Conservation (phyloP, 495 filamentous ascomycete species). For the Parathielavia hyrcaniae region DNA sequence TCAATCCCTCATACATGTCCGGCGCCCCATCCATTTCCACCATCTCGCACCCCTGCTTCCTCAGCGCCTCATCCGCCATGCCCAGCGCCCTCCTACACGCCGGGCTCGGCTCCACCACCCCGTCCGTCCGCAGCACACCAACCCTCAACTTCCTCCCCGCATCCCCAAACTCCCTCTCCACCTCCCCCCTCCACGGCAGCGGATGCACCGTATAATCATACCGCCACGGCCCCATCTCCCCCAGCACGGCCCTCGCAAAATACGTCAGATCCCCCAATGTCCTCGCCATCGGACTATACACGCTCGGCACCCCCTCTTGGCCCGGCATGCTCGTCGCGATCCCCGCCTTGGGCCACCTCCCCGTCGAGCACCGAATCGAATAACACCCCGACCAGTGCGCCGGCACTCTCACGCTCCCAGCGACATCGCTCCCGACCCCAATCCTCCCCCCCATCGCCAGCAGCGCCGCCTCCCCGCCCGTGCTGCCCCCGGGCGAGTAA, state of each 20-base stretch:
- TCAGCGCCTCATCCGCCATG: constrained; percentile 61
- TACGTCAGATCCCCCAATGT: constrained; percentile 80
- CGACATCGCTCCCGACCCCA: constrained; percentile 90
- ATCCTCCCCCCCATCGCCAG: constrained; percentile 86
- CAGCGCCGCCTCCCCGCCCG: constrained; percentile 81
- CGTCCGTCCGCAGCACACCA: constrained; percentile 74
- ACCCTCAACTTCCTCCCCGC: constrained; percentile 52
- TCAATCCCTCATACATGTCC: constrained; percentile 65
- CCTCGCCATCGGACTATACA: constrained; percentile 90
- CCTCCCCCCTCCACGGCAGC: constrained; percentile 64
- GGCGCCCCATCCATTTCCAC: constrained; percentile 58
- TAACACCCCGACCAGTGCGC: constrained; percentile 92
- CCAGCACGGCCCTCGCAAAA: constrained; percentile 70
- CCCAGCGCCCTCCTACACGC: constrained; percentile 75
- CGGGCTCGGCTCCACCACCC: constrained; percentile 80
- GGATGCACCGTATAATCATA: constrained; percentile 86
- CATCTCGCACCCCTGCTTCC: constrained; percentile 66
- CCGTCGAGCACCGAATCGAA: constrained; percentile 85
- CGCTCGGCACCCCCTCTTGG: constrained; percentile 83
- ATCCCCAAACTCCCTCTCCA: constrained; percentile 53
- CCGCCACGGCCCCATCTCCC: constrained; percentile 79
- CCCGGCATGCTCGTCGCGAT: constrained; percentile 86
- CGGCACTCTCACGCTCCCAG: constrained; percentile 81
- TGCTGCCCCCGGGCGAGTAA: constrained; percentile 92
- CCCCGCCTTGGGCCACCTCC: constrained; percentile 84